These are phyloP conservation scores for Myxozyma udenii DNA, from an alignment of 805 yeast species.

Conservation along the genomic window DNA sequence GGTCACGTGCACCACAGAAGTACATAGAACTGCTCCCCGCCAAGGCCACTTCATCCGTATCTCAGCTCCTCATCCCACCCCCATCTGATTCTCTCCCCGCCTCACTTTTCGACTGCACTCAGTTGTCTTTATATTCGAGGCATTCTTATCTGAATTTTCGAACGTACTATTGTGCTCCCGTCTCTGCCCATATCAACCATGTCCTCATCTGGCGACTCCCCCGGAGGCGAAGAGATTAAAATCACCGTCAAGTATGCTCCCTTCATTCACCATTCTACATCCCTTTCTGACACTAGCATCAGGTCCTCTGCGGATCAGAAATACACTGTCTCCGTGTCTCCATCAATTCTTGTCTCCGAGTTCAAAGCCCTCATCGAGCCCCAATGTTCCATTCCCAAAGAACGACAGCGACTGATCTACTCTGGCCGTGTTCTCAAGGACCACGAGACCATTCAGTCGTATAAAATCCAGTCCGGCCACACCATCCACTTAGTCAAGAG, in stretches of 20 bases:
- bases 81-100: too few species aligned
- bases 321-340: slow-evolving; percentile 58
- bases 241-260: slow-evolving; percentile 26
- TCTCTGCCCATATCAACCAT: too few species aligned
- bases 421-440: slow-evolving; percentile 94
- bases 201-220: too few species aligned
- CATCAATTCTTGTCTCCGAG: slow-evolving; percentile 57
- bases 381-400: slow-evolving; percentile 63
- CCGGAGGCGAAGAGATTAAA: slow-evolving; percentile 25
- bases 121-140: background rate
- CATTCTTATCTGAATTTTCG: too few species aligned
- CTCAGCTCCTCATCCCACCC: too few species aligned
- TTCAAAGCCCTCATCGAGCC: slow-evolving; percentile 64
- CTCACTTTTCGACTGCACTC: background rate
- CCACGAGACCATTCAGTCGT: slow-evolving; percentile 64
- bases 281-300: background rate
- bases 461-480: slow-evolving; percentile 82
- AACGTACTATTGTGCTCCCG: too few species aligned
- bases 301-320: slow-evolving; percentile 54
- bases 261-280: background rate
- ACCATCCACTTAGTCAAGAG: slow-evolving; percentile 87
- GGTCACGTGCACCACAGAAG: too few species aligned
- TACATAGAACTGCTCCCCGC: too few species aligned
- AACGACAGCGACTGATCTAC: slow-evolving; percentile 84
- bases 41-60: too few species aligned